Conservation (phyloP, 225 moss, liverwort and hornwort species). For the Polytrichum commune region DNA sequence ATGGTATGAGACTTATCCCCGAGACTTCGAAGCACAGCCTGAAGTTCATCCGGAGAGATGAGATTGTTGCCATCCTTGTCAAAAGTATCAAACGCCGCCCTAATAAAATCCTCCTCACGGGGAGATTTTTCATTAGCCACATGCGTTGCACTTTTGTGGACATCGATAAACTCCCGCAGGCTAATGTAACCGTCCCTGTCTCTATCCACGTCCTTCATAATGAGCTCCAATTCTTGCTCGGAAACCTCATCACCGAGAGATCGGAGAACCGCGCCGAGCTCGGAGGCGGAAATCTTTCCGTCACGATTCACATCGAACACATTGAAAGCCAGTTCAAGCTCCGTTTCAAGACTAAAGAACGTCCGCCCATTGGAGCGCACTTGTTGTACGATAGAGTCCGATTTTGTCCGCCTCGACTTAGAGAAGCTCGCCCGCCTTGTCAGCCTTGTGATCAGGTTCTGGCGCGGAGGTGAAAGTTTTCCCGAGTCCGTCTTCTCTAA, state of each 20-base stretch:
- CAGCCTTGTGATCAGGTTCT: slow-evolving; percentile 20
- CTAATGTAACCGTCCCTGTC: slow-evolving; percentile 47
- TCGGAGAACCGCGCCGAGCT: slow-evolving; percentile 30
- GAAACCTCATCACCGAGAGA: slow-evolving; percentile 34
- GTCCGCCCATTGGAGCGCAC: background rate
- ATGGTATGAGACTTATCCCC: slow-evolving; percentile 39
- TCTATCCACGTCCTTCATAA: slow-evolving; percentile 46
- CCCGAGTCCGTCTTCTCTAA: slow-evolving; percentile 8
- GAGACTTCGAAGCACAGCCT: slow-evolving; percentile 37
- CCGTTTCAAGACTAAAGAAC: slow-evolving; percentile 4
- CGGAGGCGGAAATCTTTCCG: slow-evolving; percentile 29
- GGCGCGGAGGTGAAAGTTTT: slow-evolving; percentile 14
- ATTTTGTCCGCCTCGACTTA: slow-evolving; percentile 13
- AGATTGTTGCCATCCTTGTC: slow-evolving; percentile 44
- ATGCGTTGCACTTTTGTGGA: slow-evolving; percentile 14
- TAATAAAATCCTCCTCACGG: slow-evolving; percentile 22
- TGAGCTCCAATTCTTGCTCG: slow-evolving; percentile 27
- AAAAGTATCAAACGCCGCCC: slow-evolving; percentile 42
- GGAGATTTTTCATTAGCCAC: slow-evolving; percentile 9
- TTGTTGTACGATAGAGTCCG: background rate
- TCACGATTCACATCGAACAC: slow-evolving; percentile 37
- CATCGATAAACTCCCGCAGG: slow-evolving; percentile 30
- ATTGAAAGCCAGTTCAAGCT: slow-evolving; percentile 31
- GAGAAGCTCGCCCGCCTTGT: slow-evolving; percentile 18
- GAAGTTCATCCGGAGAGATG: slow-evolving; percentile 44